Evolutionary conservation across 495 filamentous ascomycete species (phyloP).

Genomic region (Lophiostoma macrostomum): DNA sequence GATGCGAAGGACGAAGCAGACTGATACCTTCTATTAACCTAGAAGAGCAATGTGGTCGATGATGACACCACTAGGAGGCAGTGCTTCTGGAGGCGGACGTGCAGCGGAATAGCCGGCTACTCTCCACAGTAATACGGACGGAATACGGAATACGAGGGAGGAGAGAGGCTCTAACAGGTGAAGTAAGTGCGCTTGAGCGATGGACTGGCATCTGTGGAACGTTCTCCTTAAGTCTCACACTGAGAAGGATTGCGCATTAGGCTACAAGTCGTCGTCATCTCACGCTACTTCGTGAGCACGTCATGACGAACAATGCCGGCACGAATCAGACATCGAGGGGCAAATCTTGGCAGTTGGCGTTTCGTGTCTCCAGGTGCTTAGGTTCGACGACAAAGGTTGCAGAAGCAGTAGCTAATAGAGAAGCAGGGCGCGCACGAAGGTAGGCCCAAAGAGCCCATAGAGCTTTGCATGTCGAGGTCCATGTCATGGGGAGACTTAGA

Average conservation of each 20-base stretch:
- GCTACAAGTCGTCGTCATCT: slow-evolving; percentile 6
- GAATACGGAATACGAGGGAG: slow-evolving; percentile 4
- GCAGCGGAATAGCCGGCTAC: slow-evolving; percentile 5
- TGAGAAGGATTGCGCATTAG: too few species aligned
- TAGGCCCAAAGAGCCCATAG: too few species aligned
- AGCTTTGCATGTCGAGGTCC: too few species aligned
- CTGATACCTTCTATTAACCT: not conserved
- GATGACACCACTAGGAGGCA: slow-evolving; percentile 11
- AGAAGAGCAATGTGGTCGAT: slow-evolving; percentile 11
- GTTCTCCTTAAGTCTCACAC: too few species aligned
- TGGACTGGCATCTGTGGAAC: too few species aligned
- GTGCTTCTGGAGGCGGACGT: not conserved
- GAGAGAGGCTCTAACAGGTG: not conserved
- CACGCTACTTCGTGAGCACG: not conserved
- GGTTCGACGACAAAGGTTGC: too few species aligned
- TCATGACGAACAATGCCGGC: not conserved
- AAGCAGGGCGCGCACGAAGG: too few species aligned
- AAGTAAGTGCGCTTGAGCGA: not conserved
- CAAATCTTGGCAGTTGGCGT: too few species aligned
- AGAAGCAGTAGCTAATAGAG: too few species aligned
- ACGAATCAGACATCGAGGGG: too few species aligned
- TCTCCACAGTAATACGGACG: slow-evolving; percentile 8
- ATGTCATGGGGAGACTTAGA: too few species aligned
- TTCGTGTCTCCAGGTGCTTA: too few species aligned
- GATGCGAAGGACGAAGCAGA: not conserved